These are phyloP conservation scores for Penicillium corylophilum DNA, from an alignment of 2,329 filamentous ascomycete species.

Conservation along the genomic window DNA sequence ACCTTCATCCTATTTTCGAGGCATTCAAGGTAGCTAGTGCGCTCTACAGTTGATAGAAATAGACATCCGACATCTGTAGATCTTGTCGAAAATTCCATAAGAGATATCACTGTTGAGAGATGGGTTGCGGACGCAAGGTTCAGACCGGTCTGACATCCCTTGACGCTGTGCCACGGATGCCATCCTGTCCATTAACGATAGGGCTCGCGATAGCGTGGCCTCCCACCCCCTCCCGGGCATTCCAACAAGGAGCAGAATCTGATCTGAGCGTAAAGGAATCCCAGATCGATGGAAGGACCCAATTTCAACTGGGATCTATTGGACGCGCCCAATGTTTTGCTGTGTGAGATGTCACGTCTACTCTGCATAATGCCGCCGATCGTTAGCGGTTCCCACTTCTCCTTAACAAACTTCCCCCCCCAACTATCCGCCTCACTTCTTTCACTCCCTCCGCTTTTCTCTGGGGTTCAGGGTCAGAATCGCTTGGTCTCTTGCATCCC, in stretches of 20 bases:
- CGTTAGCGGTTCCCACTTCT: slow-evolving; percentile 26
- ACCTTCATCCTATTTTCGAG: not conserved
- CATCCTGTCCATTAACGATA: slow-evolving; percentile 5
- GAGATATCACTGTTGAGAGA: not conserved
- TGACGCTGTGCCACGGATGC: slow-evolving; percentile 14
- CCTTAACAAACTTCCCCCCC: slow-evolving; percentile 22
- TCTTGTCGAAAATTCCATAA: not conserved
- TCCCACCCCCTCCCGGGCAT: slow-evolving; percentile 8
- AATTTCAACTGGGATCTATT: not conserved
- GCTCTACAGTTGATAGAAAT: not conserved
- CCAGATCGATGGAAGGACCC: not conserved
- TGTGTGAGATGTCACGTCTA: slow-evolving; percentile 25
- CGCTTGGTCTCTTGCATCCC: not conserved
- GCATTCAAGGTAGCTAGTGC: not conserved
- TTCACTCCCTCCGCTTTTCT: slow-evolving; percentile 8
- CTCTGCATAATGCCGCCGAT: slow-evolving; percentile 26
- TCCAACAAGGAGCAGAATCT: slow-evolving; percentile 8
- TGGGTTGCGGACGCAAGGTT: not conserved
- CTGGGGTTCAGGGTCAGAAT: slow-evolving; percentile 2
- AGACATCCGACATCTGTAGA: not conserved
- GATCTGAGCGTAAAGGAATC: not conserved
- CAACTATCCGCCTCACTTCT: slow-evolving; percentile 10
- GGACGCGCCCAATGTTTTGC: slow-evolving; percentile 8
- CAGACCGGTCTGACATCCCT: slow-evolving; percentile 9
- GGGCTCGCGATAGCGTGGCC: slow-evolving; percentile 13